A percentile compares a stretch with the other conserved stretches of the same genome.
Conservation (phyloP, 2,329 filamentous ascomycete genomes). For the Leptographium procerum region DNA sequence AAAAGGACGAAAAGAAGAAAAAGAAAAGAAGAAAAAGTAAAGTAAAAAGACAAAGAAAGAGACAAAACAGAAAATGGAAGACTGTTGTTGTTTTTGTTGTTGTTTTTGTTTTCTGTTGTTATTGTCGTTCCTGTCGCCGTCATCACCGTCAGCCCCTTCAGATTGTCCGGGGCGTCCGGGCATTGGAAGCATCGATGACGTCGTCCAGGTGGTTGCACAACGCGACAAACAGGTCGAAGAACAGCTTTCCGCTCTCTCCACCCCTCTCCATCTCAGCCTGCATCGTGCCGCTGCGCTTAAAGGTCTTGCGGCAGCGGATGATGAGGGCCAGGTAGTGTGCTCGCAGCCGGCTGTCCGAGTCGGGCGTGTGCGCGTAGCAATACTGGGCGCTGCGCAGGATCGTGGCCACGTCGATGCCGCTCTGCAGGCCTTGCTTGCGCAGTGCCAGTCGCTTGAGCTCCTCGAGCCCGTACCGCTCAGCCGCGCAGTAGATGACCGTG, state of each 20-base stretch:
- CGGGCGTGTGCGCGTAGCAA: conserved; percentile 89
- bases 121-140: background rate
- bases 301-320: conserved; percentile 92
- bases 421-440: conserved; percentile 89
- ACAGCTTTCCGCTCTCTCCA: conserved; percentile 63
- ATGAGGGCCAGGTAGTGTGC: conserved; percentile 96
- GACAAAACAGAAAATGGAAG: background rate
- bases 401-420: conserved; percentile 80
- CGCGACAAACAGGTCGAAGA: conserved; percentile 96
- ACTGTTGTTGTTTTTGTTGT: background rate
- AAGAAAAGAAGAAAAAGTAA: background rate
- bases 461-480: conserved; percentile 81
- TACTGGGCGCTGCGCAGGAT: conserved; percentile 89
- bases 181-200: conserved; percentile 74
- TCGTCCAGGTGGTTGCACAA: conserved; percentile 98
- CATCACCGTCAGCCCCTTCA: conserved; percentile 22
- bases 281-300: conserved; percentile 97
- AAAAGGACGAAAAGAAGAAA: background rate
- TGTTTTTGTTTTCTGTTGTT: background rate
- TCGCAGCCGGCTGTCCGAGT: conserved; percentile 83
- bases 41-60: background rate
- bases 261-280: conserved; percentile 96
- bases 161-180: conserved; percentile 45
- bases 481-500: conserved; percentile 89
- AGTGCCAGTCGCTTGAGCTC: conserved; percentile 85